Conservation (phyloP, 352 stramenopile species). For the Pythium oligandrum region DNA sequence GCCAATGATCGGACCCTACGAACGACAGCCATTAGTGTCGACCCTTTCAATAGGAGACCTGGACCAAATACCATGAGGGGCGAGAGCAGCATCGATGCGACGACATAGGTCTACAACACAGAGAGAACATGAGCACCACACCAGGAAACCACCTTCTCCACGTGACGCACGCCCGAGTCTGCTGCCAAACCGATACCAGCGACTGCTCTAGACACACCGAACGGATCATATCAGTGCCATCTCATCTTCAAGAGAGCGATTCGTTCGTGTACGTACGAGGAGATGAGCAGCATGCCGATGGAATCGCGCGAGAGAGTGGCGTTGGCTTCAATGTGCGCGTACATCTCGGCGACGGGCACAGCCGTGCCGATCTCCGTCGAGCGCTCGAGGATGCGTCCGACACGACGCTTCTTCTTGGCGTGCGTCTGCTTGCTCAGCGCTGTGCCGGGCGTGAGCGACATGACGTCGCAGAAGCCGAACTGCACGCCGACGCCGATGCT, state of each 20-base stretch:
- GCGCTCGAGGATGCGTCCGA: slow-evolving; percentile 66
- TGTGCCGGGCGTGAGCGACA: slow-evolving; percentile 81
- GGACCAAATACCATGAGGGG: slow-evolving; percentile 65
- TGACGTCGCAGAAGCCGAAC: slow-evolving; percentile 87
- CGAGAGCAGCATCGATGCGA: slow-evolving; percentile 85
- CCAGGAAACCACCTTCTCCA: too few species aligned
- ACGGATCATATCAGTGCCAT: neutral
- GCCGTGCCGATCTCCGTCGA: slow-evolving; percentile 79
- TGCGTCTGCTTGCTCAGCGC: slow-evolving; percentile 55
- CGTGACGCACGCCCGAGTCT: slow-evolving; percentile 46
- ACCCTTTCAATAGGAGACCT: too few species aligned
- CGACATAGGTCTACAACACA: slow-evolving; percentile 62
- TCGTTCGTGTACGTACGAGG: slow-evolving; percentile 48
- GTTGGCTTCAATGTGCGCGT: slow-evolving; percentile 79
- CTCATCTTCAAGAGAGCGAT: neutral
- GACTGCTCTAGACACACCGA: slow-evolving; percentile 41
- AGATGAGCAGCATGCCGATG: slow-evolving; percentile 83
- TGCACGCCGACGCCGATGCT: slow-evolving; percentile 77
- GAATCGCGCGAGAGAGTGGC: slow-evolving; percentile 77
- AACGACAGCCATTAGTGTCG: neutral
- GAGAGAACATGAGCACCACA: neutral
- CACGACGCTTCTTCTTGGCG: slow-evolving; percentile 54
- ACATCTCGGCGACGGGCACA: slow-evolving; percentile 85
- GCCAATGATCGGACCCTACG: slow-evolving; percentile 72
- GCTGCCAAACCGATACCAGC: slow-evolving; percentile 75